A percentile compares a stretch with the other conserved stretches of the same genome.
Evolutionary conservation across 805 yeast species (phyloP).

Genomic region (Myxozyma neglecta): DNA sequence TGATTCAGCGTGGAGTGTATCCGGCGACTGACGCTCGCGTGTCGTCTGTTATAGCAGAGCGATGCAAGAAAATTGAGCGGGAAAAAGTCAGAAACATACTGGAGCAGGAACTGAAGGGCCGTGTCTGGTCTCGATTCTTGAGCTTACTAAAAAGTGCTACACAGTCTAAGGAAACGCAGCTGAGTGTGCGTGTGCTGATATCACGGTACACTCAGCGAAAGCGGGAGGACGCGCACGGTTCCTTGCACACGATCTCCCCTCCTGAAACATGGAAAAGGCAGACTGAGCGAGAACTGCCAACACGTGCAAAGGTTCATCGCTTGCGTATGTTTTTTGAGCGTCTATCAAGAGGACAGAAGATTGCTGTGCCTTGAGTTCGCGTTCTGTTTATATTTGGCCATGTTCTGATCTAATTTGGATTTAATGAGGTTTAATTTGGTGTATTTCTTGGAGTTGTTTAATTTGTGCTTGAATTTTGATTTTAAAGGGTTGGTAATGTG

Average conservation of each 20-base stretch:
- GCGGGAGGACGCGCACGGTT: background rate
- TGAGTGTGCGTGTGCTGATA: conserved; percentile 15
- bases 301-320: conserved; percentile 30
- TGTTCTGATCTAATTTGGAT: background rate
- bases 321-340: conserved; percentile 28
- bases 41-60: conserved; percentile 27
- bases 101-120: conserved; percentile 9
- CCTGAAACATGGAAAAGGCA: background rate
- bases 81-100: conserved; percentile 34
- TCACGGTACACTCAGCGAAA: conserved; percentile 3
- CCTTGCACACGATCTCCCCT: background rate
- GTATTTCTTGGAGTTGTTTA: background rate
- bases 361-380: background rate
- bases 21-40: conserved; percentile 31
- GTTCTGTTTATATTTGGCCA: background rate
- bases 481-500: background rate
- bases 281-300: conserved; percentile 15
- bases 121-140: conserved; percentile 5
- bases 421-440: background rate
- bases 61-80: conserved; percentile 32
- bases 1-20: conserved; percentile 35
- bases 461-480: background rate
- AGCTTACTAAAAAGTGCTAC: background rate
- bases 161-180: conserved; percentile 6
- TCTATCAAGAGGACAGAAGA: conserved; percentile 4